phyloP scores from a whole-genome alignment of 2,329 filamentous ascomycete species.

The Fusarium temperatum region DNA sequence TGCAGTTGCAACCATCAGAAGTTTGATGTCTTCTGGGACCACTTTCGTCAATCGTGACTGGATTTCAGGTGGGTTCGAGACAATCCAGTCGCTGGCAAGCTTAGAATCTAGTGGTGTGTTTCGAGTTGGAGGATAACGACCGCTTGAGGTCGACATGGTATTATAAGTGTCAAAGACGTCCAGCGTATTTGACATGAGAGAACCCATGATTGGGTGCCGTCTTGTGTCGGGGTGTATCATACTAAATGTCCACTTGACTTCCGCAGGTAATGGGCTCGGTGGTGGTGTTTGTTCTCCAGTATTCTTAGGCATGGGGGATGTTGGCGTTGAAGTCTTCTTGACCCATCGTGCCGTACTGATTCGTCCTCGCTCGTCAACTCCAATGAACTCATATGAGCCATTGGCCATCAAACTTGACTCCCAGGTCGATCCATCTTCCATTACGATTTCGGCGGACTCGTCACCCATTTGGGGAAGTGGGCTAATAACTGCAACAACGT shows the following conservation, averaged over 20 bases:
- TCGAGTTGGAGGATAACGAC: constrained; percentile 58
- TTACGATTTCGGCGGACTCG: constrained; percentile 70
- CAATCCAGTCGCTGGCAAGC: constrained; percentile 32
- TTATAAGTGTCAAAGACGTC: constrained; percentile 76
- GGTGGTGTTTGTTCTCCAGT: constrained; percentile 37
- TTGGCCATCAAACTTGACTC: constrained; percentile 59
- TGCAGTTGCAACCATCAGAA: constrained; percentile 51
- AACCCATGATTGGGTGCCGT: constrained; percentile 79
- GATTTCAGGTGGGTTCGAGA: constrained; percentile 26
- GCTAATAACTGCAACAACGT: constrained; percentile 75
- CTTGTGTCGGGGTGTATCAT: constrained; percentile 74
- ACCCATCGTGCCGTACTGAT: constrained; percentile 76
- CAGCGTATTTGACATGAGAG: constrained; percentile 69
- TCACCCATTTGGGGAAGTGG: constrained; percentile 59
- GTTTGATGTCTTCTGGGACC: constrained; percentile 48
- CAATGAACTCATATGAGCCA: constrained; percentile 73
- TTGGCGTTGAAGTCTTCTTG: constrained; percentile 50
- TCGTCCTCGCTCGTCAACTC: constrained; percentile 65
- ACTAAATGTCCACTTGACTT: constrained; percentile 77
- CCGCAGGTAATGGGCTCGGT: constrained; percentile 43
- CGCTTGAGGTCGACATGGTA: constrained; percentile 60
- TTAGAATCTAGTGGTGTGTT: constrained; percentile 41
- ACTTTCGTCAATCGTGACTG: constrained; percentile 45
- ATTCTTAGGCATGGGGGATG: constrained; percentile 23
- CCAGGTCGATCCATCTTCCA: constrained; percentile 71